phyloP scores from a whole-genome alignment of 1,284 basidiomycete genomes.

The Jaminaea rosea region DNA sequence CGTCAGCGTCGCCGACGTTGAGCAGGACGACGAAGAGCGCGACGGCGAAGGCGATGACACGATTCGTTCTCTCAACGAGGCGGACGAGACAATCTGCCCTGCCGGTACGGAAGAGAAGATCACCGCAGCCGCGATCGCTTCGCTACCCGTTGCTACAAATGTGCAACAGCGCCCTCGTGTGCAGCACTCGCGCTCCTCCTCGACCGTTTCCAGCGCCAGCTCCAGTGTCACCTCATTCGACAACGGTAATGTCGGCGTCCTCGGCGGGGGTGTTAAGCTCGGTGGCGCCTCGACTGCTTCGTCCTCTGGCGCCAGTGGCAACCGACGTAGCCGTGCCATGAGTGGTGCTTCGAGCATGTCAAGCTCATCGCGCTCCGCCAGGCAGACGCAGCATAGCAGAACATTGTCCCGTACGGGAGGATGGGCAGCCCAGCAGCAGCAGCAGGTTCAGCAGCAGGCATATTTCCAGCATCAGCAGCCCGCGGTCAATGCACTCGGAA shows the following conservation, averaged over 20 bases:
- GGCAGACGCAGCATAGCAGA: neutral
- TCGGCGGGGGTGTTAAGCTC: conserved; percentile 32
- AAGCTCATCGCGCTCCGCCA: neutral
- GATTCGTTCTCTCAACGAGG: neutral
- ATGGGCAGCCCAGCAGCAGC: neutral
- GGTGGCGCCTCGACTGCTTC: conserved; percentile 10
- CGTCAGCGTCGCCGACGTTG: neutral
- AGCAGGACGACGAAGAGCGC: neutral
- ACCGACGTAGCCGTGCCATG: neutral
- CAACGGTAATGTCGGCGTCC: conserved; percentile 36
- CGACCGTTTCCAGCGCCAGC: conserved; percentile 10
- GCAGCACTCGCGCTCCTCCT: conserved; percentile 12
- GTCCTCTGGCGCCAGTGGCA: neutral
- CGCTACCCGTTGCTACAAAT: too few relatives aligned
- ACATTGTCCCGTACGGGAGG: neutral
- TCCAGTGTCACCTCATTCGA: conserved; percentile 8
- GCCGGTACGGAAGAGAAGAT: too few relatives aligned
- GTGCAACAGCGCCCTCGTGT: too few relatives aligned
- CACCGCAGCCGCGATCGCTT: too few relatives aligned
- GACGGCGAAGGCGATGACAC: conserved; percentile 1
- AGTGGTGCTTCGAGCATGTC: neutral
- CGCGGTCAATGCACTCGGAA: neutral
- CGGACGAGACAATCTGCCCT: too few relatives aligned
- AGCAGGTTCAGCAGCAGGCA: neutral
- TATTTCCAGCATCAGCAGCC: neutral